These are phyloP conservation scores for Juglanconis oblonga DNA, from an alignment of 2,329 filamentous ascomycete species.

Conservation along the genomic window DNA sequence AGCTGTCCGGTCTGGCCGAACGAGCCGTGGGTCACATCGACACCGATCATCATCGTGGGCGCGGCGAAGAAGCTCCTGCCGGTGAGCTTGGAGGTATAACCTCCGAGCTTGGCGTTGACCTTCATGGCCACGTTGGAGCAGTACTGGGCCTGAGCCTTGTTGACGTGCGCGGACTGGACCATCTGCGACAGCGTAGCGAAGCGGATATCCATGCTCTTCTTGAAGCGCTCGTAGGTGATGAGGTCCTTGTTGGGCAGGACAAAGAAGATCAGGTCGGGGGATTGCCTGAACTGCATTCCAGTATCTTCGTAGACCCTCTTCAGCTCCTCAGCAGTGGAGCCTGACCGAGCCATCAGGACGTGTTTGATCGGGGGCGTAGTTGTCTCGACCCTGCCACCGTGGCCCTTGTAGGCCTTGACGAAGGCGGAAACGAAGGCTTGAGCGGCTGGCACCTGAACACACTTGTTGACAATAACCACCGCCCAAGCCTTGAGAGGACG, in stretches of 20 bases:
- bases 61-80: slow-evolving; percentile 39
- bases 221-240: slow-evolving; percentile 76
- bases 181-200: slow-evolving; percentile 83
- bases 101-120: slow-evolving; percentile 92
- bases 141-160: slow-evolving; percentile 74
- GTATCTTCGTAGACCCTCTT: slow-evolving; percentile 53
- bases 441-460: slow-evolving; percentile 52
- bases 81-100: slow-evolving; percentile 59
- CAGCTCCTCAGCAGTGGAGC: slow-evolving; percentile 52
- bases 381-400: slow-evolving; percentile 43
- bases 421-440: slow-evolving; percentile 53
- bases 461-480: slow-evolving; percentile 62
- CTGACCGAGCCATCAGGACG: slow-evolving; percentile 16
- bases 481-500: slow-evolving; percentile 70
- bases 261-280: slow-evolving; percentile 77
- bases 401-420: slow-evolving; percentile 41
- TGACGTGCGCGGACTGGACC: slow-evolving; percentile 67
- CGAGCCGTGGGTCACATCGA: slow-evolving; percentile 83
- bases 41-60: slow-evolving; percentile 81
- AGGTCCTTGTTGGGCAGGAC: slow-evolving; percentile 70
- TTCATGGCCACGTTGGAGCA: slow-evolving; percentile 95
- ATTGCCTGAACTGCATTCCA: slow-evolving; percentile 48
- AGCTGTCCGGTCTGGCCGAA: slow-evolving; percentile 54
- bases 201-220: slow-evolving; percentile 84
- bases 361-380: slow-evolving; percentile 33